These are phyloP conservation scores for Claviceps africana DNA, from an alignment of 2,329 filamentous ascomycete species.

Conservation along the genomic window DNA sequence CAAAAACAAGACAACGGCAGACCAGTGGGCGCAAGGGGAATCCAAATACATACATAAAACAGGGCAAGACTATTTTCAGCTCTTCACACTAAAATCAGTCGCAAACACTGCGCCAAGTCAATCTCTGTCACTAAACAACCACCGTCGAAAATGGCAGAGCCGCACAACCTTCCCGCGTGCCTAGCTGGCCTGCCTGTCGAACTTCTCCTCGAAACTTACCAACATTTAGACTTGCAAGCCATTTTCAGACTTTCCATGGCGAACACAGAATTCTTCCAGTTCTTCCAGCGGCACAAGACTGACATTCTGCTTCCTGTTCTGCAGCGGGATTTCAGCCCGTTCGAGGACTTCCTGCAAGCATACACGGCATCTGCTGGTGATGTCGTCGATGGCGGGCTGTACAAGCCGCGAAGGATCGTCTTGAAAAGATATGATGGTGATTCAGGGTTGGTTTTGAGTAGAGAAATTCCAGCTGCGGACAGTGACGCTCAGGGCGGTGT, in stretches of 20 bases:
- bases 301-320: constrained; percentile 30
- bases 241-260: constrained; percentile 25
- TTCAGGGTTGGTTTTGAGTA: constrained; percentile 13
- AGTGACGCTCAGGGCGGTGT: constrained; percentile 6
- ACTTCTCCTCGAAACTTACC: constrained; percentile 33
- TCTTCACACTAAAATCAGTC: neutral
- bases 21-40: neutral
- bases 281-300: constrained; percentile 28
- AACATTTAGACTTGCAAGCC: constrained; percentile 27
- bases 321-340: constrained; percentile 26
- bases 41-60: neutral
- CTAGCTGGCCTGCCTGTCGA: constrained; percentile 28
- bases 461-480: neutral
- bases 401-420: constrained; percentile 24
- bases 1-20: neutral
- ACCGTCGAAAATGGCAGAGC: constrained; percentile 9
- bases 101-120: neutral
- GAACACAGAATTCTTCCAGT: constrained; percentile 23
- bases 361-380: constrained; percentile 29
- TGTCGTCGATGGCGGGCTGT: constrained; percentile 19
- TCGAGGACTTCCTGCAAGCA: constrained; percentile 32
- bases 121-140: neutral
- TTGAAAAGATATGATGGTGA: constrained; percentile 24
- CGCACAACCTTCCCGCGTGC: constrained; percentile 6
- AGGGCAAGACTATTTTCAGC: neutral